Percentiles rank a stretch among this genome's conserved stretches.
These are phyloP conservation scores for Ogataea populi-albae DNA, from an alignment of 805 yeast genomes.

Conservation along the genomic window DNA sequence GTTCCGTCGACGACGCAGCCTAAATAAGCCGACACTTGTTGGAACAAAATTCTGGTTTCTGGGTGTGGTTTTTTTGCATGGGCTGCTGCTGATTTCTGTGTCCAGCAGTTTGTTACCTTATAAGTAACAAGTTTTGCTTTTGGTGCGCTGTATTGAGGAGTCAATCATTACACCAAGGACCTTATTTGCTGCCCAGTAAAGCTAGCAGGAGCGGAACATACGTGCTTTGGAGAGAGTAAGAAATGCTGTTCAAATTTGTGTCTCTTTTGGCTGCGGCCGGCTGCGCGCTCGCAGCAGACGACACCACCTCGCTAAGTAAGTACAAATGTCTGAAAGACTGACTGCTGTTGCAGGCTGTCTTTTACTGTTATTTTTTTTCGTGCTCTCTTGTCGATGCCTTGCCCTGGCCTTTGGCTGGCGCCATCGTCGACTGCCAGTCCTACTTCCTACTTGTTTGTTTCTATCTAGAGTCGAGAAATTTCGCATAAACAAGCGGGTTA, in stretches of 20 bases:
- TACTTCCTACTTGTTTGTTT: no score
- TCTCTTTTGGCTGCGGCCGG: conserved; percentile 49
- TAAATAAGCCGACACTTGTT: no score
- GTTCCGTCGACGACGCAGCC: no score
- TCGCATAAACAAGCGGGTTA: no score
- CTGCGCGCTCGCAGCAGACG: conserved; percentile 42
- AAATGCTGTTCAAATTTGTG: conserved; percentile 57
- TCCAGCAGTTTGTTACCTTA: neutral
- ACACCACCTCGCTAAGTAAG: conserved; percentile 38
- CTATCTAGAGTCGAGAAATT: no score
- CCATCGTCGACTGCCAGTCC: no score
- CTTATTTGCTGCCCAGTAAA: neutral
- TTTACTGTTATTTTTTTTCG: neutral
- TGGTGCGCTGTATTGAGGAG: no score
- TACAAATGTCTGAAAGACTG: conserved; percentile 20
- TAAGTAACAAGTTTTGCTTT: neutral
- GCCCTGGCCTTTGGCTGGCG: no score
- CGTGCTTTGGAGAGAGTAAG: neutral
- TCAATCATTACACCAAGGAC: neutral
- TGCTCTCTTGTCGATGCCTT: no score
- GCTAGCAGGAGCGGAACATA: neutral
- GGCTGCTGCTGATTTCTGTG: conserved; percentile 1
- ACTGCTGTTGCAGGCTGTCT: conserved; percentile 5
- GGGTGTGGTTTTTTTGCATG: no score
- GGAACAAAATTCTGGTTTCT: no score